Base-by-base conservation (phyloP, 2,329 filamentous ascomycete species). In the Xylariaceae sp. region DNA sequence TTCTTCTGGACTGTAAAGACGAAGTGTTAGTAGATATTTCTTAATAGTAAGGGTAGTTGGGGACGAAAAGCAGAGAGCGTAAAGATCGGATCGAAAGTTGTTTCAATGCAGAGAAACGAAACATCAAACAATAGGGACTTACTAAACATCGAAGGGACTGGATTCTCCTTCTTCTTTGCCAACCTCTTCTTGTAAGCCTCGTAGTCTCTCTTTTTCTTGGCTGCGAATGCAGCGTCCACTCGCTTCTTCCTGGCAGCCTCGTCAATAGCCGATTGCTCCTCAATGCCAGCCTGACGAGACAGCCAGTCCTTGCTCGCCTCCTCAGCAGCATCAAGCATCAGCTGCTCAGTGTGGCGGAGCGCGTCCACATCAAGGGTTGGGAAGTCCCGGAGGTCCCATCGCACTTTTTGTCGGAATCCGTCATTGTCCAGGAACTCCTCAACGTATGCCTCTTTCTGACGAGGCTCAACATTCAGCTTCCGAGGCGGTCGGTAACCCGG, bases 381-480 rank as follows among this genome's bases (percentile, higher is more conserved):
- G 1, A 1, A 16, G 8, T 14, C 52, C 3, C 43, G 41, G 2
- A 21, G 6, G 2, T 6, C 31, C 47, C 46, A 56, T 4, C 6
- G 16, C 7, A 14, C 5, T n/a, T 56, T 59, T 11, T 48, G 46
- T 1, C 34, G 45, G n/a, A 23, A 47, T 3, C 51, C 56, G 21
- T 43, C 39, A 11, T 50, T 46, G 2, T 37, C 45, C 6, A 39
- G n/a, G 17, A 21, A 39, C 4, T 40, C 33, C 7, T 51, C 47
- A 4, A 39, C 17, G 16, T 43, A 29, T 5, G 44, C 29, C 24
- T 43, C 45, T 23, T 59, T 47, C 1, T 16, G 11, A 3, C 56
- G 46, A 14, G 45, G 39, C 21, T 16, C 31, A 1, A 8, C 14
- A 3, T 46, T 29, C 5, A 43, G 29, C 12, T 44, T 9, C 6